Evolutionary conservation across 139 green algal species (phyloP).

Genomic region (Pleodorina starrii): DNA sequence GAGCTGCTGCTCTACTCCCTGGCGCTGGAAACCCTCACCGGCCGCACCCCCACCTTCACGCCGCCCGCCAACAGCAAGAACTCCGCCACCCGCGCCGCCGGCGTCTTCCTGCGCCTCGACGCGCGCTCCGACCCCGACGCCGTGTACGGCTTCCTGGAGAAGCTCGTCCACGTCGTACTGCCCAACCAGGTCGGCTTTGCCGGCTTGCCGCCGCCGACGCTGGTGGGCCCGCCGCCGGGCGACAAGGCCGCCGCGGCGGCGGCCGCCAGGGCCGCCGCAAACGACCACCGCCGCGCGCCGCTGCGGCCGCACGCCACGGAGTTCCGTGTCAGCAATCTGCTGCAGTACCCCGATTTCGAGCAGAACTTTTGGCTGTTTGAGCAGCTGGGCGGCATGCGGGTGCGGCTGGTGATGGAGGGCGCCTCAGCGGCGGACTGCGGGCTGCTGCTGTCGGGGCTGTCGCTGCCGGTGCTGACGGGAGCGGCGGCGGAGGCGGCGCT

Average conservation of each 20-base stretch:
- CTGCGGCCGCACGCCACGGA: constrained; percentile 7
- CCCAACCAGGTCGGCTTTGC: constrained; percentile 62
- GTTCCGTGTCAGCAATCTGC: constrained; percentile 55
- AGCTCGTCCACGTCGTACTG: constrained; percentile 61
- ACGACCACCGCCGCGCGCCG: constrained; percentile 1
- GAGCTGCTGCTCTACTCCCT: constrained; percentile 54
- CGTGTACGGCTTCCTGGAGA: constrained; percentile 55
- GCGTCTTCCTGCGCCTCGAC: constrained; percentile 46
- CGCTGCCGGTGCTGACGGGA: constrained; percentile 18
- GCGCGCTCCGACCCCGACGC: background rate
- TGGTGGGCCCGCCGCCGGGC: background rate
- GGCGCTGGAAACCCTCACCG: constrained; percentile 49
- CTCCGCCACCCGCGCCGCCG: background rate
- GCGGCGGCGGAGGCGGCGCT: constrained; percentile 28
- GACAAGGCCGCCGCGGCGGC: background rate
- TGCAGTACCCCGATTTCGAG: constrained; percentile 65
- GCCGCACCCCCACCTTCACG: background rate
- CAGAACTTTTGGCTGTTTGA: constrained; percentile 62
- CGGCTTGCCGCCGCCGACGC: constrained; percentile 25
- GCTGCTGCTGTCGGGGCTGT: constrained; percentile 36
- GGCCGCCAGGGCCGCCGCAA: background rate
- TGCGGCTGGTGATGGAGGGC: constrained; percentile 41
- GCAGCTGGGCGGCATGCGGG: constrained; percentile 54
- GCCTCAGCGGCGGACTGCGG: background rate
- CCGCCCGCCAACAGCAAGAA: background rate